Base-by-base conservation (phyloP, 1,284 basidiomycete genomes). In the Ceratobasidium sp. region DNA sequence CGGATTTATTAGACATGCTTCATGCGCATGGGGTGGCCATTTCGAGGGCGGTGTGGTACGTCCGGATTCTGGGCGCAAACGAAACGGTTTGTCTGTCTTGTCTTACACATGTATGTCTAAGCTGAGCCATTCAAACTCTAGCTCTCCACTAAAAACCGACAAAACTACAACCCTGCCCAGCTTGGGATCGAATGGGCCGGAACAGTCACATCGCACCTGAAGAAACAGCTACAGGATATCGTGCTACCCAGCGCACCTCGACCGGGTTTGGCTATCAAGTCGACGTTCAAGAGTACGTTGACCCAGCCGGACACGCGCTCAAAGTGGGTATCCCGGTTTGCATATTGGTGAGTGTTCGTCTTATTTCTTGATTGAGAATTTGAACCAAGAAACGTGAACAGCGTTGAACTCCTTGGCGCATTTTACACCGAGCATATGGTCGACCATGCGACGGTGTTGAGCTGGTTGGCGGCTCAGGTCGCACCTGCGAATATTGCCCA, bases 101-200 rank as follows among this genome's bases (percentile, higher is more conserved):
- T n/a, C n/a, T n/a, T n/a, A n/a, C n/a, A n/a, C n/a, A n/a, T n/a
- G n/a, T n/a, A n/a, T n/a, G n/a, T n/a, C n/a, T n/a, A n/a, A n/a
- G n/a, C n/a, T n/a, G n/a, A n/a, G n/a, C n/a, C n/a, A n/a, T n/a
- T n/a, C n/a, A n/a, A n/a, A n/a, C n/a, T n/a, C 33, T 33, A 94
- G 89, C 91, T 93, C 67, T 91, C 92, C n/a, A 84, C 92, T 56
- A 89, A 91, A 56, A 93, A 93, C 82, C 93, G 92, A 83, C 91
- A 92, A 12, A 85, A 87, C 20, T 95, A 92, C 84, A 92, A 92
- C 83, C 93, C 92, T 51, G 93, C 90, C 28, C 92, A 95, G 83
- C 97, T 98, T 84, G 95, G 96, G 63, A 86, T 93, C 33, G 97
- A 99, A 80, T 98, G 96, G 92, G 95, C 97, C 0, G 92, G 91